Conservation (phyloP, 768 basidiomycete genomes). For the Collybiopsis confluens region DNA sequence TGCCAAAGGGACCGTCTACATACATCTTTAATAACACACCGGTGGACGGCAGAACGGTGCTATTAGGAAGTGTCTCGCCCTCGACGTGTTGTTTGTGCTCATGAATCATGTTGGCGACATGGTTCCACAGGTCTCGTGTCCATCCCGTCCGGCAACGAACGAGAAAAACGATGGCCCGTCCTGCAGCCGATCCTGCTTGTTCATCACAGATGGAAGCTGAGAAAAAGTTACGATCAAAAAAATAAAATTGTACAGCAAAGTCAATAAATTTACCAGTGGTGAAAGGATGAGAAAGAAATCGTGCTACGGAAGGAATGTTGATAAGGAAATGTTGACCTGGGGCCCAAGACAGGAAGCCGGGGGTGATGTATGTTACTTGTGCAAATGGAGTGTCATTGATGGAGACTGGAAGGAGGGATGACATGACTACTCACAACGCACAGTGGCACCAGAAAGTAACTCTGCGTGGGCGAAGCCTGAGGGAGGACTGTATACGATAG, state of each 20-base stretch:
- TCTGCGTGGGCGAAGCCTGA: constrained; percentile 66
- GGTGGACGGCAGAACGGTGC: constrained; percentile 28
- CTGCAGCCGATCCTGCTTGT: constrained; percentile 37
- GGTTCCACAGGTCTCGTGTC: constrained; percentile 62
- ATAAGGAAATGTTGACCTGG: constrained; percentile 80
- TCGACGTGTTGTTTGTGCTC: constrained; percentile 21
- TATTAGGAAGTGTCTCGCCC: constrained; percentile 26
- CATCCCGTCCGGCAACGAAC: constrained; percentile 69
- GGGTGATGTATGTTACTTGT: constrained; percentile 55
- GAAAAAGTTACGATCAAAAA: no score
- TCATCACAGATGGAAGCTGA: constrained; percentile 56
- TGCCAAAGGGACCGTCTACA: constrained; percentile 71
- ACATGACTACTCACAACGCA: constrained; percentile 37
- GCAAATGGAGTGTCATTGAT: no score
- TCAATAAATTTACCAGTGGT: constrained; percentile 27
- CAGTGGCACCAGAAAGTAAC: constrained; percentile 63
- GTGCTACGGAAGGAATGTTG: constrained; percentile 59
- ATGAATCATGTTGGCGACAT: constrained; percentile 34
- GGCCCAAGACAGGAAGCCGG: constrained; percentile 57
- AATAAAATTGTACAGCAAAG: no score
- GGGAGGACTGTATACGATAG: constrained; percentile 43
- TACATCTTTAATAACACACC: constrained; percentile 54
- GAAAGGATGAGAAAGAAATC: constrained; percentile 66
- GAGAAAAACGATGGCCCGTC: constrained; percentile 58
- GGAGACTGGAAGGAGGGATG: no score